Evolutionary conservation across 176 grass and related monocot genomes (phyloP), one percentile per base, ranked within the genome.

Genomic region (Oryza punctata): DNA sequence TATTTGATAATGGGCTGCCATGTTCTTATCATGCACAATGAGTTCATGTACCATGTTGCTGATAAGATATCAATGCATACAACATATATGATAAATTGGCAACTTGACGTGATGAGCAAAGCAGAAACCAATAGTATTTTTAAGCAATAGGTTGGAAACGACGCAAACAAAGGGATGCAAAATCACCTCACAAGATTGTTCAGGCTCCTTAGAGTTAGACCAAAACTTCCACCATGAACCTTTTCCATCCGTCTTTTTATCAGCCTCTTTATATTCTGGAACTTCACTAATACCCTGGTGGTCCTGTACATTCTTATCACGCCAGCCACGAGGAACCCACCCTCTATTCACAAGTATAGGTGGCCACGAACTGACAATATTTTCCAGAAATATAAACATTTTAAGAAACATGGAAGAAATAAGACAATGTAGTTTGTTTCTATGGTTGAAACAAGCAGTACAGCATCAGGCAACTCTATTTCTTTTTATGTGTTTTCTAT

Each of bases 281-380:
- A 60, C 16, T 90, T 81, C 81, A 32, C 67, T 77, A 72, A 70
- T 23, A 24, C 82, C 87, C 28, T 96, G 68, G 27, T 82, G 64
- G 60, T 72, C 84, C 74, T 78, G 85, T 19, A 79, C 67, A 10
- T 43, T 81, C 76, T 93, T 96, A 79, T 96, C 86, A 69, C 86
- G 89, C 93, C 93, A 96, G 24, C 43, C 87, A 65, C 89, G 93
- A 46, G 96, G 96, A 86, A 94, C 84, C 96, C 96, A 99, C 54
- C 96, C 96, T 93, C 96, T 94, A 63, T 99, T 99, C 73, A 99
- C 93, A 74, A 99, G 89, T 69, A 96, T 73, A 67, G 93, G 89
- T 75, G 81, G 74, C 91, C 95, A 93, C 91, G 90, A 79, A 88
- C 91, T 99, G 96, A 89, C 80, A 88, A 82, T 23, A 75, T 91